These are phyloP conservation scores for Candida neerlandica DNA, from an alignment of 1,139 yeast species.

Conservation along the genomic window DNA sequence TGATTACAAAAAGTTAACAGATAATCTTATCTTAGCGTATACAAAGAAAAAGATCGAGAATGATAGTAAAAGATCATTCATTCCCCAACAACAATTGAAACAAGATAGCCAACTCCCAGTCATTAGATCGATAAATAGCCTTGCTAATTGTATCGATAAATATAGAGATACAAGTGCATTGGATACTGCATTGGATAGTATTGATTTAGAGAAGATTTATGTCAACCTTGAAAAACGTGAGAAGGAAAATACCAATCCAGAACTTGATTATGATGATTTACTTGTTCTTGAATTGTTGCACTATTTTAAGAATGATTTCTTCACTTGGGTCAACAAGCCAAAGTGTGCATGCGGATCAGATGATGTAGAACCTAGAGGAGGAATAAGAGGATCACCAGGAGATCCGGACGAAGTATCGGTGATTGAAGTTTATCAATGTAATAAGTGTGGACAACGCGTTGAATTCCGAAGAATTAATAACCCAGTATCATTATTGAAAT, in stretches of 20 bases:
- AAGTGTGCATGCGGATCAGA: conserved; percentile 54
- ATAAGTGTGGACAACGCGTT: conserved; percentile 44
- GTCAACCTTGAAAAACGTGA: conserved; percentile 37
- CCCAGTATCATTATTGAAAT: conserved; percentile 60
- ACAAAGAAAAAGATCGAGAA: conserved; percentile 6
- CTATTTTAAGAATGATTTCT: conserved; percentile 82
- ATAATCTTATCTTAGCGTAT: conserved; percentile 10
- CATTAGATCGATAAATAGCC: conserved; percentile 8
- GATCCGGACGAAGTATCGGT: conserved; percentile 36
- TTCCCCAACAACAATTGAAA: not conserved
- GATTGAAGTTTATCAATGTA: conserved; percentile 67
- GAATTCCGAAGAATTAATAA: conserved; percentile 79
- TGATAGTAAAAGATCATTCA: conserved; percentile 3
- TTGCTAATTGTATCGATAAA: conserved; percentile 8
- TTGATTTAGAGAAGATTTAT: conserved; percentile 41
- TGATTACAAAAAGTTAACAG: conserved; percentile 10
- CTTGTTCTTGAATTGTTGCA: conserved; percentile 66
- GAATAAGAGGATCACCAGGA: conserved; percentile 14
- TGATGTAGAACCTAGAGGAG: conserved; percentile 20
- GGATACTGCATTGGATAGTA: conserved; percentile 20
- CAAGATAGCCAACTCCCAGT: conserved; percentile 9
- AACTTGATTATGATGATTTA: conserved; percentile 61
- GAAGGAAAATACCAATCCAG: conserved; percentile 12
- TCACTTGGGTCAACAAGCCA: conserved; percentile 81
- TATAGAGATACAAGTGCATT: conserved; percentile 11